Evolutionary conservation across 2,329 filamentous ascomycete genomes (phyloP).

Genomic region (Fusarium sp.): DNA sequence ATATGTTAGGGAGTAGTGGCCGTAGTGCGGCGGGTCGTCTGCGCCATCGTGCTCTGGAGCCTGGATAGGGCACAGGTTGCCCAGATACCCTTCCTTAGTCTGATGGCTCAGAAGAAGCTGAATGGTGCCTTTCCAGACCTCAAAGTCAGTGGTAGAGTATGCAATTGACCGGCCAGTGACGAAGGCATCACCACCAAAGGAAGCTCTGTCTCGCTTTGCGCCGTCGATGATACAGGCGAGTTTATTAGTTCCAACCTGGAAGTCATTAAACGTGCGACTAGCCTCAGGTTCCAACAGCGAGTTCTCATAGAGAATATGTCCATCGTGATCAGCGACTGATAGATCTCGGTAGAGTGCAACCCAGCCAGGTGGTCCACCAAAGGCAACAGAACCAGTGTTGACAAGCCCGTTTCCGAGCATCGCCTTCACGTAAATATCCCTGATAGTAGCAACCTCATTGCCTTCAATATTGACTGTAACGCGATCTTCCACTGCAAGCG

Average conservation of each 20-base stretch:
- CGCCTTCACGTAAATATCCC: background rate
- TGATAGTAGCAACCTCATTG: background rate
- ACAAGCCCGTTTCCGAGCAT: slow-evolving; percentile 1
- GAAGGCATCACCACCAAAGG: background rate
- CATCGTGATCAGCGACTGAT: background rate
- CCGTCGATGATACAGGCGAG: background rate
- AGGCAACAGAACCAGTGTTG: background rate
- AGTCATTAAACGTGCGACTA: background rate
- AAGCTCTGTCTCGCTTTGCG: background rate
- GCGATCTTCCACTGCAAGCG: fast-evolving
- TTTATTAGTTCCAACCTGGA: background rate
- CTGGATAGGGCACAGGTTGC: background rate
- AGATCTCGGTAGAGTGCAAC: background rate
- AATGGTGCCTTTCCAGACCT: background rate
- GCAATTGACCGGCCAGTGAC: background rate
- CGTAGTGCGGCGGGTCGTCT: background rate
- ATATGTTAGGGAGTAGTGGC: background rate
- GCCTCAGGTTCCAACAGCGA: fast-evolving
- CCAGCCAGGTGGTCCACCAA: background rate
- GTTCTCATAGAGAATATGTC: background rate
- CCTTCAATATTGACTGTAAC: background rate
- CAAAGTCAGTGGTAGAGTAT: background rate
- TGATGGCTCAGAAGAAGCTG: background rate
- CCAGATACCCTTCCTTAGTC: background rate
- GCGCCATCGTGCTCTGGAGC: background rate